Evolutionary conservation across 768 basidiomycete species (phyloP).

Genomic region (Lactarius trivialis): DNA sequence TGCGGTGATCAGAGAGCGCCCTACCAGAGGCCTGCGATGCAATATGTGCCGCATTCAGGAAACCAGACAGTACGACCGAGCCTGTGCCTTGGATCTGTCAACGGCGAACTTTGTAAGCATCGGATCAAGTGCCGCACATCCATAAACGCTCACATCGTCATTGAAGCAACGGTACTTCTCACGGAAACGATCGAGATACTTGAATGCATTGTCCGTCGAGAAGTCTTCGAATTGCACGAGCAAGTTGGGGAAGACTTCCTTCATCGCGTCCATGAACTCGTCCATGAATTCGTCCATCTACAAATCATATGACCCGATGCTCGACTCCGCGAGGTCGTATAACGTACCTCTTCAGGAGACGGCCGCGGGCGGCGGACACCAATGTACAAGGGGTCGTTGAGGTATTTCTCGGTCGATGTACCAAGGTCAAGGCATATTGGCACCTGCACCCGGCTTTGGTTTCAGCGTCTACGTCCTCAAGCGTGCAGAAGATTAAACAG

Average conservation of each 20-base stretch:
- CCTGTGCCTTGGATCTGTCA: conserved; percentile 51
- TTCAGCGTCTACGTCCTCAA: neutral
- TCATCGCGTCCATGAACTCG: conserved; percentile 86
- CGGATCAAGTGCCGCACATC: no score
- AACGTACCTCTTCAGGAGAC: conserved; percentile 27
- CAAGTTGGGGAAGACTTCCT: conserved; percentile 65
- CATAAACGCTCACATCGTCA: conserved; percentile 64
- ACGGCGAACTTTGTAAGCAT: neutral
- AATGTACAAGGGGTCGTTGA: conserved; percentile 86
- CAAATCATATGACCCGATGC: conserved; percentile 39
- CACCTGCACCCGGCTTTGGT: conserved; percentile 5
- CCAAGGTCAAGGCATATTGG: conserved; percentile 87
- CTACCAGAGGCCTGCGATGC: conserved; percentile 60
- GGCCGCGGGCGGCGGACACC: conserved; percentile 51
- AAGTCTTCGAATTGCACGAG: conserved; percentile 93
- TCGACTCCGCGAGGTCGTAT: conserved; percentile 18
- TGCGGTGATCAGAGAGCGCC: conserved; percentile 66
- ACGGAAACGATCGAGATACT: conserved; percentile 72
- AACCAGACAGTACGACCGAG: conserved; percentile 84
- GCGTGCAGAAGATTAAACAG: conserved; percentile 5
- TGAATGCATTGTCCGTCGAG: conserved; percentile 86
- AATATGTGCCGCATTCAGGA: conserved; percentile 83
- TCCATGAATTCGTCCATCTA: conserved; percentile 85
- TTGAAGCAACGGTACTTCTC: conserved; percentile 76
- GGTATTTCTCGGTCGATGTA: conserved; percentile 73